Percentiles rank a stretch among this genome's conserved stretches.
phyloP scores from a whole-genome alignment of 257 asterid species.

The Solanum verrucosum region DNA sequence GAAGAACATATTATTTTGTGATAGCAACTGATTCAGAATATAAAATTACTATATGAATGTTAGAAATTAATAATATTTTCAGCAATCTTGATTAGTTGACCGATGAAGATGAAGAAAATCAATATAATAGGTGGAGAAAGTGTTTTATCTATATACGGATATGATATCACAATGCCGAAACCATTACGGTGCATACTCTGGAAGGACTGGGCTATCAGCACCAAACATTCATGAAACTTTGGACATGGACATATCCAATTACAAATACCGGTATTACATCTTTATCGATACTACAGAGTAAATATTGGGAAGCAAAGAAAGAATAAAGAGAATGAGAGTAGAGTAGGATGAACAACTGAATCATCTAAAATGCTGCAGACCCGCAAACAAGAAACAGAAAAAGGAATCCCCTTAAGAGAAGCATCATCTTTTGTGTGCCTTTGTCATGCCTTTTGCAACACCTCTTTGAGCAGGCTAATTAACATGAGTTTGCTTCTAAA shows the following conservation, averaged over 20 bases:
- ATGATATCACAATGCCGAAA: neutral
- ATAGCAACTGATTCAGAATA: neutral
- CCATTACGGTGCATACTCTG: neutral
- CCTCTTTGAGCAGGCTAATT: neutral
- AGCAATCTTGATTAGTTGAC: neutral
- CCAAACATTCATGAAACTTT: neutral
- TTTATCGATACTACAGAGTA: neutral
- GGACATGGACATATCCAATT: neutral
- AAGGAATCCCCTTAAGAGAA: neutral
- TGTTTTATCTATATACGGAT: neutral
- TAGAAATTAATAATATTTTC: neutral
- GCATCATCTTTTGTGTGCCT: neutral
- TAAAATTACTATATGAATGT: neutral
- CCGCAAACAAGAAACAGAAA: neutral
- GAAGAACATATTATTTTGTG: neutral
- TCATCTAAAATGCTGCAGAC: neutral
- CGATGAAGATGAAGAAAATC: neutral
- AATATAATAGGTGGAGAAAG: neutral
- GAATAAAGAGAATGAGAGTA: neutral
- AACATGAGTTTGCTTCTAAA: neutral
- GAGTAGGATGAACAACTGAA: neutral
- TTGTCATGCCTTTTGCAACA: neutral
- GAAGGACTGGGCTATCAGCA: neutral
- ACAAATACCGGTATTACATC: neutral
- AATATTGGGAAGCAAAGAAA: neutral